phyloP scores from a whole-genome alignment of 1,139 yeast species.

The Blastobotrys buckinghamii region DNA sequence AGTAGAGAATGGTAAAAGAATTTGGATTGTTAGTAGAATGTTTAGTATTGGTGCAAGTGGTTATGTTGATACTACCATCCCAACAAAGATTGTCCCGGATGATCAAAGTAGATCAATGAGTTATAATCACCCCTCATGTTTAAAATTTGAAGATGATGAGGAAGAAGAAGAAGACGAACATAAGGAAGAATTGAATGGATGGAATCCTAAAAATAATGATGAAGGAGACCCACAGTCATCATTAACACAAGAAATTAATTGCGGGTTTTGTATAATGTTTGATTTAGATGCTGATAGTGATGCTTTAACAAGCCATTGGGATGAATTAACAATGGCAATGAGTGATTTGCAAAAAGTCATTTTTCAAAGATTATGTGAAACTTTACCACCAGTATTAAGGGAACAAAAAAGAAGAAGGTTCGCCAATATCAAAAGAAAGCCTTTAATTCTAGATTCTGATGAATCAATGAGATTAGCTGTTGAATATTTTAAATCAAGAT shows the following conservation, averaged over 20 bases:
- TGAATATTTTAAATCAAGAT: constrained; percentile 21
- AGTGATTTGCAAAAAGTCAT: constrained; percentile 22
- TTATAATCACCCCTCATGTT: not conserved
- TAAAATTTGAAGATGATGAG: not conserved
- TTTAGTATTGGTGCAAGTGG: constrained; percentile 18
- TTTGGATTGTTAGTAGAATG: constrained; percentile 22
- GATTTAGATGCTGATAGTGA: constrained; percentile 19
- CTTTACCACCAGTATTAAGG: constrained; percentile 15
- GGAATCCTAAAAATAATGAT: not conserved
- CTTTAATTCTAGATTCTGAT: constrained; percentile 13
- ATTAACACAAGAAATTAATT: constrained; percentile 9
- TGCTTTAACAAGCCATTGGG: constrained; percentile 26
- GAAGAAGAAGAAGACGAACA: not conserved
- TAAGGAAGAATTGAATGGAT: not conserved
- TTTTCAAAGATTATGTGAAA: constrained; percentile 12
- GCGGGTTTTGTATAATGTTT: constrained; percentile 24
- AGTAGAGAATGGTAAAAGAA: constrained; percentile 4
- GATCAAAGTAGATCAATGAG: constrained; percentile 3
- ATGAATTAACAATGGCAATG: constrained; percentile 24
- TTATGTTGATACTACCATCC: constrained; percentile 2
- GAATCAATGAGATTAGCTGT: constrained; percentile 17
- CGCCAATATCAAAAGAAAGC: not conserved
- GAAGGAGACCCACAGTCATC: not conserved
- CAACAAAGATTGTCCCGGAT: constrained; percentile 8
- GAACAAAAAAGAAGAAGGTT: constrained; percentile 7